Conservation (phyloP, 202 grass and related monocot genomes). For the Saccharum hybrid region DNA sequence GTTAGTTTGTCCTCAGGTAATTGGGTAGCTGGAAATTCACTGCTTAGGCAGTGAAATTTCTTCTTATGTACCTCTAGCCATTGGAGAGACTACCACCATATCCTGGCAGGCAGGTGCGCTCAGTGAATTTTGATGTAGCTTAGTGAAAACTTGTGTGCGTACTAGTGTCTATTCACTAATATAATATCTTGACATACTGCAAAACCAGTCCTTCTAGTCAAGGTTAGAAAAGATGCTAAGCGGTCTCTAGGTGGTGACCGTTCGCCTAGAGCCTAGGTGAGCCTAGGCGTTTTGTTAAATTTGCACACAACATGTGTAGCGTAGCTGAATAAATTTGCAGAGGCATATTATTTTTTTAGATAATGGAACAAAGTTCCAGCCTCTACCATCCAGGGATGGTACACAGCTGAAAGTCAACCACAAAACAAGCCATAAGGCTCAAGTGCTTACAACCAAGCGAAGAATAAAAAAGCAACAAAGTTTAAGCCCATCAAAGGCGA, state of each 20-base stretch:
- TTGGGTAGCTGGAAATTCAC: neutral
- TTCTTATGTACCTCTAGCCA: neutral
- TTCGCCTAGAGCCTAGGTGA: too few species aligned
- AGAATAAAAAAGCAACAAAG: too few species aligned
- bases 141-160: slow-evolving; percentile 1
- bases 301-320: neutral
- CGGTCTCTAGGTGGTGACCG: too few species aligned
- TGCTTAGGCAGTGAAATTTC: slow-evolving; percentile 2
- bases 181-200: neutral
- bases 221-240: too few species aligned
- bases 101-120: neutral
- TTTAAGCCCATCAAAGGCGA: too few species aligned
- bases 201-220: neutral
- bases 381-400: too few species aligned
- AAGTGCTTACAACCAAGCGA: too few species aligned
- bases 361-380: too few species aligned
- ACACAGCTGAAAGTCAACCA: too few species aligned
- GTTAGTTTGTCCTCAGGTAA: neutral
- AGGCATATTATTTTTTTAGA: neutral
- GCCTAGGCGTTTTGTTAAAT: neutral
- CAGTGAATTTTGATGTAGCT: neutral
- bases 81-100: neutral
- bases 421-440: too few species aligned
- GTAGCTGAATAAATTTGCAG: neutral
- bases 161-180: neutral